These are phyloP conservation scores for Blastobotrys raffinosifermentans DNA, from an alignment of 1,139 yeast species.

Conservation along the genomic window DNA sequence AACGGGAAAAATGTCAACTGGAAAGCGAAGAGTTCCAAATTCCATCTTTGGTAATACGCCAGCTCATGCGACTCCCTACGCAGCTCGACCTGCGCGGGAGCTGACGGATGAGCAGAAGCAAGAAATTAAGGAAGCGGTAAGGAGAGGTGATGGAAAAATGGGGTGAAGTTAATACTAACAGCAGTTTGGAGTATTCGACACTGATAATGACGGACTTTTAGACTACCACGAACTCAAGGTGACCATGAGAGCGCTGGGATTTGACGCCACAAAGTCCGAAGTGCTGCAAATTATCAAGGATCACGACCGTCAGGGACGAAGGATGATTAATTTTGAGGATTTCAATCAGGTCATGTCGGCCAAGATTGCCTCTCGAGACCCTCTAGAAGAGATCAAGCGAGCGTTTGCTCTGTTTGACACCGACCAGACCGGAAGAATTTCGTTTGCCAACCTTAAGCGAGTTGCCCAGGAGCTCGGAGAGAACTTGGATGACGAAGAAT, in stretches of 20 bases:
- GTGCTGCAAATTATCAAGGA: conserved; percentile 77
- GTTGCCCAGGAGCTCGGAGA: conserved; percentile 94
- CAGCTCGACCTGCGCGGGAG: conserved; percentile 35
- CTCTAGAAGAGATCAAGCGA: conserved; percentile 82
- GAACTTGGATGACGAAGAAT: conserved; percentile 83
- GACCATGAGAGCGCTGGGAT: conserved; percentile 91
- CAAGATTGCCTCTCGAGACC: conserved; percentile 77
- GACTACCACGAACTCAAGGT: conserved; percentile 91
- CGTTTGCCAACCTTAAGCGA: conserved; percentile 69
- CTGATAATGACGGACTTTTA: conserved; percentile 82
- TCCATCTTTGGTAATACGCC: conserved; percentile 6
- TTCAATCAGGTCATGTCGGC: conserved; percentile 75
- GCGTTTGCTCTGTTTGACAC: conserved; percentile 91
- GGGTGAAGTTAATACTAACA: conserved; percentile 4
- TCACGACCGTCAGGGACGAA: conserved; percentile 70
- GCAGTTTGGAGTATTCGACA: conserved; percentile 75
- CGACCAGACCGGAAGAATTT: conserved; percentile 80
- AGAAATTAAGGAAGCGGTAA: conserved; percentile 81
- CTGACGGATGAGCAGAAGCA: conserved; percentile 84
- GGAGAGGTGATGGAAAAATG: conserved; percentile 16
- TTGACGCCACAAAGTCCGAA: conserved; percentile 74
- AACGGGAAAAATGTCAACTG: not conserved
- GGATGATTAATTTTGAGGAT: conserved; percentile 71
- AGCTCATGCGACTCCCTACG: not conserved
- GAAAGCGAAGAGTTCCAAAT: conserved; percentile 6